Conservation (phyloP, 257 asterid species). For the Petrea volubilis region DNA sequence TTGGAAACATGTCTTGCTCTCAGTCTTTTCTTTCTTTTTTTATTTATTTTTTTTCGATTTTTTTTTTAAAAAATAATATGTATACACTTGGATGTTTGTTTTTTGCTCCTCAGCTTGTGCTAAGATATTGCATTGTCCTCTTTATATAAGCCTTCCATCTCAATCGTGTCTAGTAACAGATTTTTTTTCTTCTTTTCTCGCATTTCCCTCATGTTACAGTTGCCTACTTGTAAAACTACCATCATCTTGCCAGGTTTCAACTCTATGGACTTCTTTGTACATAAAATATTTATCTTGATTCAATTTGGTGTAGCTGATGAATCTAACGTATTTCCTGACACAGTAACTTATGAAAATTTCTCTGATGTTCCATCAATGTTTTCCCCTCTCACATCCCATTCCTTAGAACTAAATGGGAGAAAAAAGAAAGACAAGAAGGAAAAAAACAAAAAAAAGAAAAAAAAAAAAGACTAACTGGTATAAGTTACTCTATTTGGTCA, state of each 20-base stretch:
- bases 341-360: neutral
- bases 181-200: neutral
- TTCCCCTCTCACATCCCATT: neutral
- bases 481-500: neutral
- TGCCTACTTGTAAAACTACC: neutral
- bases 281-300: neutral
- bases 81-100: conserved; percentile 6
- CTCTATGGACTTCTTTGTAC: neutral
- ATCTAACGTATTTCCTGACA: neutral
- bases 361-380: neutral
- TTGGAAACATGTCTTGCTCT: neutral
- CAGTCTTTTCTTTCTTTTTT: neutral
- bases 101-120: neutral
- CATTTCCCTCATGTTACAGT: neutral
- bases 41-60: no score
- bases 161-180: neutral
- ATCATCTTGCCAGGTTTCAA: neutral
- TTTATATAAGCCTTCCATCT: neutral
- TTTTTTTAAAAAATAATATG: no score
- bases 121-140: neutral
- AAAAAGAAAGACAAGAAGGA: conserved; percentile 14
- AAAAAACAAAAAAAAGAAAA: no score
- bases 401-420: no score
- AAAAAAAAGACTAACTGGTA: conserved; percentile 8
- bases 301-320: neutral